phyloP scores from a whole-genome alignment of 2,329 filamentous ascomycete genomes.

The Cladophialophora chaetospira region DNA sequence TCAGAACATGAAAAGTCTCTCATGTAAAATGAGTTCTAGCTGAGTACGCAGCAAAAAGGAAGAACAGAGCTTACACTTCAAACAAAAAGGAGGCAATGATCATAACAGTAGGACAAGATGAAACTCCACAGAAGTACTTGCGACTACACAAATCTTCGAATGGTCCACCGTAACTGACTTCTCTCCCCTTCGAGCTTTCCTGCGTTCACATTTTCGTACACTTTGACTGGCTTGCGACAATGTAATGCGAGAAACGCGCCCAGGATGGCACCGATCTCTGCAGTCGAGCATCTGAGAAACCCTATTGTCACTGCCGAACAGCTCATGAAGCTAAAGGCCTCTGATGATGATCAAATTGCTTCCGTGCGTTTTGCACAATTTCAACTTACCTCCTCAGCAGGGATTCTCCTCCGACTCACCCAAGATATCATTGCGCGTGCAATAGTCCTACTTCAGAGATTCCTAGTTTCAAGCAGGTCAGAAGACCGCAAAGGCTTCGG shows the following conservation, averaged over 20 bases:
- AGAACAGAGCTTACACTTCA: neutral
- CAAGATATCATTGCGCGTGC: conserved; percentile 85
- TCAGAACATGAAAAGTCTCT: neutral
- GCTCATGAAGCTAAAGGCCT: conserved; percentile 37
- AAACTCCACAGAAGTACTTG: too few species aligned
- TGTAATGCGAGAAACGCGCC: neutral
- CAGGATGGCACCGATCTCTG: conserved; percentile 21
- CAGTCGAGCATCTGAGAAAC: conserved; percentile 39
- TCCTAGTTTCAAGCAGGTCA: conserved; percentile 20
- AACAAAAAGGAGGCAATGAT: too few species aligned
- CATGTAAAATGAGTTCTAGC: neutral
- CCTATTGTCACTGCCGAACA: conserved; percentile 49
- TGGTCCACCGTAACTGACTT: too few species aligned
- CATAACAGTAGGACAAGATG: too few species aligned
- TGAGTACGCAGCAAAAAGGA: neutral
- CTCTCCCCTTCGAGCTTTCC: too few species aligned
- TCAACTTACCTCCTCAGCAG: conserved; percentile 51
- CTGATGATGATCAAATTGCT: conserved; percentile 41
- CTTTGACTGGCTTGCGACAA: too few species aligned
- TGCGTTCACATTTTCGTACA: too few species aligned
- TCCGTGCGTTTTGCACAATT: conserved; percentile 49
- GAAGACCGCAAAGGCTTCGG: conserved; percentile 18
- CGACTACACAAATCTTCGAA: neutral
- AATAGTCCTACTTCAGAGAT: conserved; percentile 77
- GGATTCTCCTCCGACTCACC: conserved; percentile 75